Evolutionary conservation across 2,329 filamentous ascomycete genomes (phyloP).

Genomic region (Aspergillus pseudonomiae): DNA sequence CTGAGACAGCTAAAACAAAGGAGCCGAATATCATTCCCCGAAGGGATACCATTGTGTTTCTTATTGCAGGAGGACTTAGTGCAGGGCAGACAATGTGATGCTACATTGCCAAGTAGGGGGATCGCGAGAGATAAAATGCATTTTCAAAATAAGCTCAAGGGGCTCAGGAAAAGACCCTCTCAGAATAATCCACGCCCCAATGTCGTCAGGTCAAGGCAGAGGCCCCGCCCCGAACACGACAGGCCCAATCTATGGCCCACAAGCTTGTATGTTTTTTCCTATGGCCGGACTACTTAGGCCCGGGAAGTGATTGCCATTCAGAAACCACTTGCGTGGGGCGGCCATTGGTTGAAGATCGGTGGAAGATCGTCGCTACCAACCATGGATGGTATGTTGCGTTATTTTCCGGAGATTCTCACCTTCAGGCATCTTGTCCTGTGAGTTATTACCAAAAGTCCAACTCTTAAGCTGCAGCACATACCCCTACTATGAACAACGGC

Average conservation of each 20-base stretch:
- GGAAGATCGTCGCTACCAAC: not conserved
- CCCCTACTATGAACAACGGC: no score
- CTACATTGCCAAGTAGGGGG: not conserved
- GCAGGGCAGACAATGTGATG: not conserved
- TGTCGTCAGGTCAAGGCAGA: not conserved
- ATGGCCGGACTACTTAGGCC: not conserved
- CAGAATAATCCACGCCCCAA: no score
- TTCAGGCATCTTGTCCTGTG: not conserved
- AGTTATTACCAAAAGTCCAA: not conserved
- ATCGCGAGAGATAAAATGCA: not conserved
- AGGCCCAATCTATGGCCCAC: not conserved
- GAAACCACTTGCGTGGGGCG: not conserved
- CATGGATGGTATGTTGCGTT: not conserved
- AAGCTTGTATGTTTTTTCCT: not conserved
- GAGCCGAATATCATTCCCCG: not conserved
- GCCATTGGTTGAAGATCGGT: not conserved
- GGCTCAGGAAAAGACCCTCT: not conserved
- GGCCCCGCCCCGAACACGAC: not conserved
- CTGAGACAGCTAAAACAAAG: not conserved
- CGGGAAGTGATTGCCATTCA: not conserved
- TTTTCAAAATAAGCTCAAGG: not conserved
- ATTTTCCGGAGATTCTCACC: not conserved
- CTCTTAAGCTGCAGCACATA: no score
- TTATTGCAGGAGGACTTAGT: not conserved
- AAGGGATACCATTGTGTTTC: not conserved